Evolutionary conservation across 78 protist genomes (phyloP).

Genomic region (Parvularia atlantis): DNA sequence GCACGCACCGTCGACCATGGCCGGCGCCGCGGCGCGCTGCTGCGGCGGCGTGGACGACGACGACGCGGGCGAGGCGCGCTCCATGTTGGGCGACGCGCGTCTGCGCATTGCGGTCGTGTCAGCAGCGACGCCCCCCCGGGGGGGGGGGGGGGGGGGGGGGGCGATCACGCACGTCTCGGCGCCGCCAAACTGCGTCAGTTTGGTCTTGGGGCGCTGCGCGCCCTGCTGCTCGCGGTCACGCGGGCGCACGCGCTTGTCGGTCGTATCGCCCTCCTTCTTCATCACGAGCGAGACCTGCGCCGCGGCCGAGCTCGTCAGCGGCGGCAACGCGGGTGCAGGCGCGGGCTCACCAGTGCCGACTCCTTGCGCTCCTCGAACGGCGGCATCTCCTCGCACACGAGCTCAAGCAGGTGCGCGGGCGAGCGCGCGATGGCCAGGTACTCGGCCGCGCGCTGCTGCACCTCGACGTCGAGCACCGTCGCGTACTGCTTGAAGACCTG

Average conservation of each 20-base stretch:
- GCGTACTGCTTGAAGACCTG: slow-evolving; percentile 22
- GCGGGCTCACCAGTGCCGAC: slow-evolving; percentile 7
- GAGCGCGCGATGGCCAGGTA: slow-evolving; percentile 44
- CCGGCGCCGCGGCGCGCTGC: too few relatives aligned
- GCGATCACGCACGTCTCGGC: too few relatives aligned
- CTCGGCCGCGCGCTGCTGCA: slow-evolving; percentile 97
- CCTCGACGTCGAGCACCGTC: slow-evolving; percentile 63
- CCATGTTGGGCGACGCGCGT: too few relatives aligned
- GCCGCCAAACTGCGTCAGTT: neutral
- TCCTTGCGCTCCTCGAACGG: slow-evolving; percentile 51
- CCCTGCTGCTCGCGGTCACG: neutral
- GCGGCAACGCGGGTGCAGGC: neutral
- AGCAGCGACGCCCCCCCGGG: too few relatives aligned
- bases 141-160: too few relatives aligned
- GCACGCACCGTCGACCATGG: too few relatives aligned
- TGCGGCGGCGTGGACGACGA: too few relatives aligned
- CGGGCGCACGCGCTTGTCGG: neutral
- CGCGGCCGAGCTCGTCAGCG: neutral
- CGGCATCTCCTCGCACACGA: slow-evolving; percentile 66
- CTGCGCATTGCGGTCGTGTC: too few relatives aligned
- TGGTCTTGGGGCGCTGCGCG: neutral
- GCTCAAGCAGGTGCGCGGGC: neutral
- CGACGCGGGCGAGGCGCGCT: too few relatives aligned
- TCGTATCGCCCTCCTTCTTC: neutral
- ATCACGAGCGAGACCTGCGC: neutral